Conservation (phyloP, 768 basidiomycete species). For the Pulveroboletus ravenelii region DNA sequence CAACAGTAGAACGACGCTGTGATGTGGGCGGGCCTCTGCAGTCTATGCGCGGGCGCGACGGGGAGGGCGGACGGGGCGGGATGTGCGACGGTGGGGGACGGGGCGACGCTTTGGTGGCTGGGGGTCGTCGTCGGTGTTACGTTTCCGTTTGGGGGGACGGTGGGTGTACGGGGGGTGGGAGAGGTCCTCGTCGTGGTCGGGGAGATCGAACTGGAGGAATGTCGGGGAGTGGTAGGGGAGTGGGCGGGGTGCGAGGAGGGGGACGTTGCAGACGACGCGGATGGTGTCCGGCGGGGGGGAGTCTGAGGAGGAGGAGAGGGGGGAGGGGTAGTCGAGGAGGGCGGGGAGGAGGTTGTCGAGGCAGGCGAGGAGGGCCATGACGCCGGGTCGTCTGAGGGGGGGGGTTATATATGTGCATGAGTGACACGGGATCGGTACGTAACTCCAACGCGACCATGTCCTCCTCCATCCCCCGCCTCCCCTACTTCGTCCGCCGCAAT, state of each 20-base stretch:
- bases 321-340: slow-evolving; percentile 4
- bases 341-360: slow-evolving; percentile 18
- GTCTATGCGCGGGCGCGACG: slow-evolving; percentile 15
- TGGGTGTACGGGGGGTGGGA: slow-evolving; percentile 65
- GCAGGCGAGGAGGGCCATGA: slow-evolving; percentile 15
- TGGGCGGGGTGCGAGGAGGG: slow-evolving; percentile 63
- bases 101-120: slow-evolving; percentile 29
- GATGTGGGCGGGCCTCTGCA: no score
- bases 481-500: slow-evolving; percentile 66
- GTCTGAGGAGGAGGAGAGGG: no score
- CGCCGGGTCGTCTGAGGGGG: no score
- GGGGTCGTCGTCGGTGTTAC: slow-evolving; percentile 19
- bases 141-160: slow-evolving; percentile 57
- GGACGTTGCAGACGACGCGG: slow-evolving; percentile 59
- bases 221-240: slow-evolving; percentile 67
- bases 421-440: not conserved
- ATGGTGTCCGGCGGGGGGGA: slow-evolving; percentile 28
- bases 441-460: not conserved
- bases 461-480: slow-evolving; percentile 4
- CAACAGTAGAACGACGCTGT: no score
- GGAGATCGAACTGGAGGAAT: slow-evolving; percentile 63
- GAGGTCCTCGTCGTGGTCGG: slow-evolving; percentile 65
- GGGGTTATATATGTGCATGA: slow-evolving; percentile 4
- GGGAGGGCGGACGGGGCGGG: slow-evolving; percentile 7
- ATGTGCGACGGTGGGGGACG: slow-evolving; percentile 12